A percentile compares a stretch with the other conserved stretches of the same genome.
Conservation (phyloP, 2,329 filamentous ascomycete species). For the Eutypella sp. region DNA sequence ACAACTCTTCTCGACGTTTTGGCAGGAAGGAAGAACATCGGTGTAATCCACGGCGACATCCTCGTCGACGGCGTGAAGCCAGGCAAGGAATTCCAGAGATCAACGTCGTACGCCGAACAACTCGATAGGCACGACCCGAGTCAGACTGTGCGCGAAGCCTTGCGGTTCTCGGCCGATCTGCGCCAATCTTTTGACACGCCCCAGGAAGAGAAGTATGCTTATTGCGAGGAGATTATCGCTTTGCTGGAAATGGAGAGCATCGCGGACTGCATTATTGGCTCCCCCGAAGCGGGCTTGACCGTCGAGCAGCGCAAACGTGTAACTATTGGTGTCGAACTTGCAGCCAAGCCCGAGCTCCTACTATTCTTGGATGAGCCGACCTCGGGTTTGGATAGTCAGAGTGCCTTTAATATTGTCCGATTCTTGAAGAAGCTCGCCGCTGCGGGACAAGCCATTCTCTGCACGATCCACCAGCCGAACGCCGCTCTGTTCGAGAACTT, state of each 20-base stretch:
- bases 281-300: slow-evolving; percentile 63
- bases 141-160: slow-evolving; percentile 58
- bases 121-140: slow-evolving; percentile 58
- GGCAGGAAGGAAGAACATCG: slow-evolving; percentile 55
- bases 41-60: slow-evolving; percentile 53
- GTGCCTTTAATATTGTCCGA: slow-evolving; percentile 71
- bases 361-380: slow-evolving; percentile 79
- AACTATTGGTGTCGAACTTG: slow-evolving; percentile 88
- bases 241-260: slow-evolving; percentile 55
- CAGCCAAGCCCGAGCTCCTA: slow-evolving; percentile 72
- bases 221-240: slow-evolving; percentile 57
- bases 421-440: slow-evolving; percentile 71
- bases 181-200: slow-evolving; percentile 52
- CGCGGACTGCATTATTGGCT: slow-evolving; percentile 55
- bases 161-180: slow-evolving; percentile 58
- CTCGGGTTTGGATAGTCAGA: slow-evolving; percentile 67
- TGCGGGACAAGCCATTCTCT: slow-evolving; percentile 83
- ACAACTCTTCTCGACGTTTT: slow-evolving; percentile 79
- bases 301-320: slow-evolving; percentile 66
- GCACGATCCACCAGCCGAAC: slow-evolving; percentile 88
- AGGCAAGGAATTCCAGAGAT: slow-evolving; percentile 56
- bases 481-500: slow-evolving; percentile 85
- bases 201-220: slow-evolving; percentile 50
- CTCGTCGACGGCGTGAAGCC: slow-evolving; percentile 53
- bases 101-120: slow-evolving; percentile 59